Evolutionary conservation across 805 yeast genomes (phyloP).

Genomic region (Lachancea nothofagi): DNA sequence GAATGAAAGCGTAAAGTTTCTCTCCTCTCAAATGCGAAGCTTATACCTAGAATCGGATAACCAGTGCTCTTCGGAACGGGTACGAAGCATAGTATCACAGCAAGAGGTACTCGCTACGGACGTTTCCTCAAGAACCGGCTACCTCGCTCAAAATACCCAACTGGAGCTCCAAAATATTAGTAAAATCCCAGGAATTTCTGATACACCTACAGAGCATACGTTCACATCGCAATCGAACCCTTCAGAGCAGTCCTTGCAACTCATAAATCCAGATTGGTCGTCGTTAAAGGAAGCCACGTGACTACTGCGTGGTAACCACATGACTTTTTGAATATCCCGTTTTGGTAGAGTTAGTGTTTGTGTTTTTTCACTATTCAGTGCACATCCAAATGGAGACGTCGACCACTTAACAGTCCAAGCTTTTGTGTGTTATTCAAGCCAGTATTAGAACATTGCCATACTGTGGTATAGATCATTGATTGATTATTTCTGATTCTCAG

Average conservation of each 20-base stretch:
- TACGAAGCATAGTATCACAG: slow-evolving; percentile 8
- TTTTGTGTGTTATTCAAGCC: too few relatives aligned
- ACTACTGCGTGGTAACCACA: neutral
- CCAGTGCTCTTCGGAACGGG: slow-evolving; percentile 22
- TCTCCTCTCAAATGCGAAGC: slow-evolving; percentile 22
- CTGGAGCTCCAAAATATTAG: slow-evolving; percentile 1
- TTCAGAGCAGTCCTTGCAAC: too few relatives aligned
- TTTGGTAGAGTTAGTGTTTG: neutral
- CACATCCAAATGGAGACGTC: neutral
- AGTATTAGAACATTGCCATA: too few relatives aligned
- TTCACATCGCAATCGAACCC: too few relatives aligned
- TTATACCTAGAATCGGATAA: slow-evolving; percentile 26
- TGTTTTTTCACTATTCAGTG: neutral
- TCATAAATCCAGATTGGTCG: slow-evolving; percentile 8
- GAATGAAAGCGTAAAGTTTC: slow-evolving; percentile 25
- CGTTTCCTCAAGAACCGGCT: slow-evolving; percentile 8
- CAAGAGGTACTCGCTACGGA: slow-evolving; percentile 4
- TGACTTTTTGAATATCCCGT: neutral
- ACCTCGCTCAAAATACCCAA: slow-evolving; percentile 4
- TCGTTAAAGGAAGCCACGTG: slow-evolving; percentile 4
- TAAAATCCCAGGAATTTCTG: too few relatives aligned
- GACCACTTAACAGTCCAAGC: too few relatives aligned
- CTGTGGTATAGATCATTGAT: too few relatives aligned
- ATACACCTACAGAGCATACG: too few relatives aligned
- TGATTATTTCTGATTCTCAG: neutral